Evolutionary conservation across 2,329 filamentous ascomycete genomes (phyloP), one percentile per base, ranked within the genome.

Genomic region (Fusarium zealandicum): DNA sequence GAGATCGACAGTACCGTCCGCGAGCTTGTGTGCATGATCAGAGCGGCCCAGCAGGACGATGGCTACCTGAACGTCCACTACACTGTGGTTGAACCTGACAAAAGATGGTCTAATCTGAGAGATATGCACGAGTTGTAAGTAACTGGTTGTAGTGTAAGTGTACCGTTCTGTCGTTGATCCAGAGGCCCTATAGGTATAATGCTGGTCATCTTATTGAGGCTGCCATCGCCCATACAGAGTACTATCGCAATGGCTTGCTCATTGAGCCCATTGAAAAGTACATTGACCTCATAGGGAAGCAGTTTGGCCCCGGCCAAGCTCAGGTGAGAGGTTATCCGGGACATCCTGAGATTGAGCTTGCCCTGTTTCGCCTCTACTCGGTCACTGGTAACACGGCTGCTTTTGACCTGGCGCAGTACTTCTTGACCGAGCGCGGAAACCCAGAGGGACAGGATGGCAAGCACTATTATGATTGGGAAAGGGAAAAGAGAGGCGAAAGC

Each of bases 31-130:
- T 72, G 76, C 0, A 86, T 83, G 78, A 85, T 87, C 10, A 65
- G 77, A 7, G 69, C 64, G 2, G 84, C 85, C 0, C 84, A 87
- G 70, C 78, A 82, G 46, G 68, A 73, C 1, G 85, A 88, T 64
- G 85, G 85, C 1, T 88, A 88, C 63, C 65, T 88, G 17, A 87
- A 87, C 63, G 80, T 86, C 6, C 83, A 87, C 63, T 87, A 82
- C 57, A 85, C 82, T 0, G 80, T 87, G 0, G 80, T 85, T 1
- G 81, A 82, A 36, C 82, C 82, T 0, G 76, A 72, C 0, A 79
- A 80, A 44, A 69, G 83, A 8, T 87, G 82, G 73, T 78, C 80
- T 0, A 87, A 87, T 59, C 57, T 88, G 7, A 70, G 82, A 40
- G 85, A 88, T 67, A 78, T 85, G 72, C 84, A 87, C 70, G 84